Percentiles rank a stretch among this genome's conserved stretches.
phyloP scores from a whole-genome alignment of 768 basidiomycete genomes.

The Phaffia australis region DNA sequence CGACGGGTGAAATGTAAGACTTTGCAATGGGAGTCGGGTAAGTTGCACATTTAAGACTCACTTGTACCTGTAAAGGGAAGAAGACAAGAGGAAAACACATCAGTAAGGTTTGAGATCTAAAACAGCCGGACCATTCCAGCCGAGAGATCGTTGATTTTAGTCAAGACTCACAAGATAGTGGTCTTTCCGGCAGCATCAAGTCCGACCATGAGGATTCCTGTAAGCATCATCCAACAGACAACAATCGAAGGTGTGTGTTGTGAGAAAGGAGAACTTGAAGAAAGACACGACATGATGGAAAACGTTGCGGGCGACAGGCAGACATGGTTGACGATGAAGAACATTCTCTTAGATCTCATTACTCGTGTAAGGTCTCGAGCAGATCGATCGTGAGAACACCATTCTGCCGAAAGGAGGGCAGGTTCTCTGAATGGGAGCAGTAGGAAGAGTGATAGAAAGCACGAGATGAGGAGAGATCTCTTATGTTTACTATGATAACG shows the following conservation, averaged over 20 bases:
- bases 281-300: slow-evolving; percentile 83
- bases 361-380: not conserved
- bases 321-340: slow-evolving; percentile 37
- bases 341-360: not conserved
- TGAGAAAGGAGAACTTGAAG: slow-evolving; percentile 77
- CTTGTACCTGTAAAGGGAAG: slow-evolving; percentile 18
- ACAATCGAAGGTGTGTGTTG: not conserved
- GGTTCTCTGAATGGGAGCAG: not conserved
- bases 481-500: not conserved
- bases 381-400: not conserved
- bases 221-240: slow-evolving; percentile 28
- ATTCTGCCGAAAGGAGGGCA: not conserved
- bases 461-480: not conserved
- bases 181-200: slow-evolving; percentile 89
- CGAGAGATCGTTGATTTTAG: not conserved
- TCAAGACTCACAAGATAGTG: slow-evolving; percentile 58
- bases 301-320: slow-evolving; percentile 45
- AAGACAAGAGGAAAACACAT: not conserved
- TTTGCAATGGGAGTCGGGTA: not conserved
- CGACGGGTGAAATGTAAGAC: not conserved
- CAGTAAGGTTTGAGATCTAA: not conserved
- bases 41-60: not conserved
- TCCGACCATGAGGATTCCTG: slow-evolving; percentile 99
- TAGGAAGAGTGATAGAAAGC: too few species aligned
- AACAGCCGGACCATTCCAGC: not conserved